These are phyloP conservation scores for Ascocoryne sarcoides DNA, from an alignment of 2,329 filamentous ascomycete species.

Conservation along the genomic window DNA sequence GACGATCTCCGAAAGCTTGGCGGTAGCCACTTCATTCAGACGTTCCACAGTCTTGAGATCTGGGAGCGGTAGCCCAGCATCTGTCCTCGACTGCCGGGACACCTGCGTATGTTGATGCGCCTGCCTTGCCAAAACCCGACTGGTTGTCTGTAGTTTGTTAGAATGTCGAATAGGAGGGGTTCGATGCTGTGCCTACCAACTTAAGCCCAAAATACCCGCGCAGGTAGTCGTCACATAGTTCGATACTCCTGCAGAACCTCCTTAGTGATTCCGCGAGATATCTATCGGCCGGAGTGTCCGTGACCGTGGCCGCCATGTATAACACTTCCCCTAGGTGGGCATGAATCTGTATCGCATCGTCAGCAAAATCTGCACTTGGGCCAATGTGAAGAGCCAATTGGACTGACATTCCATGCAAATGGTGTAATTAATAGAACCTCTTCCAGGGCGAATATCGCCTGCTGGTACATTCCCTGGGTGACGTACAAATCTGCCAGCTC, in stretches of 20 bases:
- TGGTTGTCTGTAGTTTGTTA: constrained; percentile 26
- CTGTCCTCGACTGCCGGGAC: constrained; percentile 39
- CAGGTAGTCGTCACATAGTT: constrained; percentile 88
- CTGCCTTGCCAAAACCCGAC: constrained; percentile 35
- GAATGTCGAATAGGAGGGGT: not conserved
- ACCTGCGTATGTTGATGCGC: constrained; percentile 26
- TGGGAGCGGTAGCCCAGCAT: constrained; percentile 41
- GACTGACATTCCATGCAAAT: constrained; percentile 87
- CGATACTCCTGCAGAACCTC: constrained; percentile 82
- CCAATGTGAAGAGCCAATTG: not conserved
- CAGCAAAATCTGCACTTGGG: constrained; percentile 18
- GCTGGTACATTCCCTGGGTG: constrained; percentile 65
- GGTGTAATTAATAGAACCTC: constrained; percentile 81
- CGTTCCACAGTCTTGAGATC: constrained; percentile 51
- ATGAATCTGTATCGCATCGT: constrained; percentile 54
- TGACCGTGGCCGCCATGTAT: constrained; percentile 55
- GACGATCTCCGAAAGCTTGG: constrained; percentile 69
- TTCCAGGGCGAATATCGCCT: constrained; percentile 82
- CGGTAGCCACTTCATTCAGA: constrained; percentile 63
- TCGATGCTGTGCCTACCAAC: constrained; percentile 43
- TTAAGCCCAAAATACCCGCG: constrained; percentile 90
- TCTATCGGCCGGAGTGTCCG: constrained; percentile 34
- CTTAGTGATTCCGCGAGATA: constrained; percentile 66
- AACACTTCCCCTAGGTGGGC: constrained; percentile 77
- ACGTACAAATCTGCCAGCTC: constrained; percentile 86